A percentile compares a stretch with the other conserved stretches of the same genome.
phyloP scores from a whole-genome alignment of 2,329 filamentous ascomycete genomes.

The Nothomitra cinnamomea region DNA sequence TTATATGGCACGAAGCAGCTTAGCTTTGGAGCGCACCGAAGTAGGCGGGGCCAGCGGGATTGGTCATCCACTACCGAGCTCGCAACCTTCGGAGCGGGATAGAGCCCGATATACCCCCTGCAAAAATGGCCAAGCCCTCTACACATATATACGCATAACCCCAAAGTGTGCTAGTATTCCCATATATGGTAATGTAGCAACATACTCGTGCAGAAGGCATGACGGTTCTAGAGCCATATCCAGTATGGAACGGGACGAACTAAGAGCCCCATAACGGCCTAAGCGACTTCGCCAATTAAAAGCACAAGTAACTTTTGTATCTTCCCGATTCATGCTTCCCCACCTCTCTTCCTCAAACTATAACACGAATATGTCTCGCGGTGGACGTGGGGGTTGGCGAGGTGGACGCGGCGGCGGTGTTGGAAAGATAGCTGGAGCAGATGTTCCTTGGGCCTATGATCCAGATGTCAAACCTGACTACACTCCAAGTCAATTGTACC shows the following conservation, averaged over 20 bases:
- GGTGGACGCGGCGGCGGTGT: neutral
- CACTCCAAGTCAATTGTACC: slow-evolving; percentile 24
- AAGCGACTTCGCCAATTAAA: too few relatives aligned
- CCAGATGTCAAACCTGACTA: slow-evolving; percentile 14
- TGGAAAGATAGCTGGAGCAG: slow-evolving; percentile 2
- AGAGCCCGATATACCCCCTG: neutral
- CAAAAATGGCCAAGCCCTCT: too few relatives aligned
- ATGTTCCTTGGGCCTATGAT: slow-evolving; percentile 3
- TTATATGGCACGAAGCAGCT: neutral
- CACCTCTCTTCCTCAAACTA: neutral
- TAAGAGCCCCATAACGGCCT: too few relatives aligned
- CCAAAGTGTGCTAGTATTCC: too few relatives aligned
- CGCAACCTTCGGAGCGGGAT: neutral
- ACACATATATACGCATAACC: too few relatives aligned
- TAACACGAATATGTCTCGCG: slow-evolving; percentile 3
- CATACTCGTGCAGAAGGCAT: too few relatives aligned
- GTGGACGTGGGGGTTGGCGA: slow-evolving; percentile 7
- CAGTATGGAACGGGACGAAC: too few relatives aligned
- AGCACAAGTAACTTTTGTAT: too few relatives aligned
- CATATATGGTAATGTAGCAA: too few relatives aligned
- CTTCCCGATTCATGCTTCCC: neutral
- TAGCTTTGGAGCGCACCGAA: neutral
- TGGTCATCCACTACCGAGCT: neutral
- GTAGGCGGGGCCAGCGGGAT: neutral
- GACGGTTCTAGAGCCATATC: too few relatives aligned